Conservation (phyloP, 768 basidiomycete genomes). For the Podaxis sp. region DNA sequence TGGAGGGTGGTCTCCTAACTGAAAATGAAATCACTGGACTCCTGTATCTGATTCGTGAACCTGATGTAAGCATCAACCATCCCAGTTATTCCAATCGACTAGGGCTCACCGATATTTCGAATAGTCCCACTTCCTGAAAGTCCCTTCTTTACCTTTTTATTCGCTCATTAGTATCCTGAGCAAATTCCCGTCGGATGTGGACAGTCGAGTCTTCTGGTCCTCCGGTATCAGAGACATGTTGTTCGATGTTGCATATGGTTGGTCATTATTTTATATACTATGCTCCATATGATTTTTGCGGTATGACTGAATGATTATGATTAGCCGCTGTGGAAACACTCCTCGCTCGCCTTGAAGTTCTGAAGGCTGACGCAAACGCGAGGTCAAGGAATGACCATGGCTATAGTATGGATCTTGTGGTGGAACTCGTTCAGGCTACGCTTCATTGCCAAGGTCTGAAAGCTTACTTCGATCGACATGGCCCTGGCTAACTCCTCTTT, state of each 20-base stretch:
- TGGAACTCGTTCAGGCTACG: constrained; percentile 48
- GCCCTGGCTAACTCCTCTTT: background rate
- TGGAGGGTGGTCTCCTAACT: constrained; percentile 66
- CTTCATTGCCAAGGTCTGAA: constrained; percentile 57
- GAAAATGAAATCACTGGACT: constrained; percentile 67
- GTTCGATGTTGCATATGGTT: constrained; percentile 45
- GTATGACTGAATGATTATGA: constrained; percentile 9
- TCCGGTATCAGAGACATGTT: constrained; percentile 58
- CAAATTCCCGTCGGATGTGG: constrained; percentile 77
- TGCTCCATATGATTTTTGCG: background rate
- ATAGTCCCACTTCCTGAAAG: constrained; percentile 86
- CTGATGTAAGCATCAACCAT: constrained; percentile 53
- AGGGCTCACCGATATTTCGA: constrained; percentile 16
- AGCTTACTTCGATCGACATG: background rate
- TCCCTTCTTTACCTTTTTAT: constrained; percentile 79
- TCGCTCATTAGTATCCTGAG: constrained; percentile 70
- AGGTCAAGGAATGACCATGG: constrained; percentile 35
- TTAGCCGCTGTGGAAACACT: constrained; percentile 9
- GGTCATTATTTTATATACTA: constrained; percentile 23
- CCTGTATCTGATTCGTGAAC: constrained; percentile 69
- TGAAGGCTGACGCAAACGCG: constrained; percentile 39
- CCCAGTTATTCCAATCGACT: background rate
- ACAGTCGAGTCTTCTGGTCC: constrained; percentile 78
- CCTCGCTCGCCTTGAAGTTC: constrained; percentile 46
- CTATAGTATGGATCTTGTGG: constrained; percentile 37